Percentiles rank a stretch among this genome's conserved stretches.
Conservation (phyloP, 441 rosid genomes). For the Hura crepitans region DNA sequence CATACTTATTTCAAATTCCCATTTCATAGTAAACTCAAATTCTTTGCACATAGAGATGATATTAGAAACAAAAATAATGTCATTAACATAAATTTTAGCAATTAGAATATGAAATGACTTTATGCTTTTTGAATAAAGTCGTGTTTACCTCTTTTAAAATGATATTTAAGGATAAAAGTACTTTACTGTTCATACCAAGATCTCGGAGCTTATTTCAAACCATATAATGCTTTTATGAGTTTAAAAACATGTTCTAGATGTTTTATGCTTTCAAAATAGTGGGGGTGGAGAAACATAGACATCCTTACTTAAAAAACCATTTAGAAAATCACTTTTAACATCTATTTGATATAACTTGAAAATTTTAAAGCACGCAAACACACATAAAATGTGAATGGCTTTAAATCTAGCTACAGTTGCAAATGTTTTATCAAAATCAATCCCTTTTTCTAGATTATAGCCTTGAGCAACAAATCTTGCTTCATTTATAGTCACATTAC, state of each 20-base stretch:
- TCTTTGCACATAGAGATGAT: not conserved
- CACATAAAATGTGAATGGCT: not conserved
- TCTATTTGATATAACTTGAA: not conserved
- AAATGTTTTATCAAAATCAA: not conserved
- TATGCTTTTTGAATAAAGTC: too few species aligned
- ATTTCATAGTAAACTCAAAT: not conserved
- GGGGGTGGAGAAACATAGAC: not conserved
- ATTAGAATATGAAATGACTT: too few species aligned
- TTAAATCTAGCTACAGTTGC: not conserved
- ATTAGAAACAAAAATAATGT: too few species aligned
- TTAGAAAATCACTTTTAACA: not conserved
- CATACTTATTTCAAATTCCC: not conserved
- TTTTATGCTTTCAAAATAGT: too few species aligned
- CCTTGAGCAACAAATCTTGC: not conserved
- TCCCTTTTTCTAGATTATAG: not conserved
- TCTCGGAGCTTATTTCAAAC: too few species aligned
- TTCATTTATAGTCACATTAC: not conserved
- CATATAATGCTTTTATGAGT: too few species aligned
- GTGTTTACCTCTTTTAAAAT: not conserved
- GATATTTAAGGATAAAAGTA: not conserved
- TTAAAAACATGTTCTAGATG: too few species aligned
- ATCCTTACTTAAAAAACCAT: not conserved
- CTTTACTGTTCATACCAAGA: not conserved
- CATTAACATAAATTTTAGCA: too few species aligned
- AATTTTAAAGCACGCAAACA: not conserved